These are phyloP conservation scores for Termitomyces bulborhizus DNA, from an alignment of 768 basidiomycete species.

Conservation along the genomic window DNA sequence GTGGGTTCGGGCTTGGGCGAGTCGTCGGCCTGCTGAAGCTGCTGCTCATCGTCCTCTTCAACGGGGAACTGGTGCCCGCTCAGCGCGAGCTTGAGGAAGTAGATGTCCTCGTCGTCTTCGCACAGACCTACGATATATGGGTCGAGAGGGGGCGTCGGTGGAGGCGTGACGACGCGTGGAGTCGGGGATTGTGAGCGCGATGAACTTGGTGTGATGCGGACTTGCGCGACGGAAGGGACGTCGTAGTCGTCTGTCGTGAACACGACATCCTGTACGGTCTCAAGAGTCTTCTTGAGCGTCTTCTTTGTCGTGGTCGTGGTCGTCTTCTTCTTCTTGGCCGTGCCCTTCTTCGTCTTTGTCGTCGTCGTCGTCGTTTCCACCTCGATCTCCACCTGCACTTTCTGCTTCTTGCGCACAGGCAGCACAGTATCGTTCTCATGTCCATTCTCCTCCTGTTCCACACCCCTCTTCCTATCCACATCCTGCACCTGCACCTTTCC, in stretches of 20 bases:
- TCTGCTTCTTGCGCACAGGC: slow-evolving; percentile 41
- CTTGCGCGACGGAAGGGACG: slow-evolving; percentile 41
- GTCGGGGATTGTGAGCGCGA: slow-evolving; percentile 45
- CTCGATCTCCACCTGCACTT: slow-evolving; percentile 21
- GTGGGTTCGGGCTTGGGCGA: neutral
- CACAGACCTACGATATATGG: slow-evolving; percentile 53
- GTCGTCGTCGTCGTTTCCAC: slow-evolving; percentile 20
- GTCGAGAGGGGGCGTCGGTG: slow-evolving; percentile 47
- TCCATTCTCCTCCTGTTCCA: slow-evolving; percentile 40
- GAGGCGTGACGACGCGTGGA: slow-evolving; percentile 26
- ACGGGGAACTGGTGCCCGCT: slow-evolving; percentile 28
- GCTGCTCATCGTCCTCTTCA: slow-evolving; percentile 15
- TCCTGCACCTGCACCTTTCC: slow-evolving; percentile 20
- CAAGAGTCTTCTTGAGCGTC: slow-evolving; percentile 23
- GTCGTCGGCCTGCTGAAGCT: neutral
- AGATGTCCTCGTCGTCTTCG: slow-evolving; percentile 87
- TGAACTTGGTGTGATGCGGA: slow-evolving; percentile 39
- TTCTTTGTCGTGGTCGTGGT: slow-evolving; percentile 33
- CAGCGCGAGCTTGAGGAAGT: slow-evolving; percentile 63
- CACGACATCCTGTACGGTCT: slow-evolving; percentile 42
- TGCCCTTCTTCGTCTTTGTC: slow-evolving; percentile 25
- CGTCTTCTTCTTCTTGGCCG: slow-evolving; percentile 31
- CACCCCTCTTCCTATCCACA: slow-evolving; percentile 46
- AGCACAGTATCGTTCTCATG: slow-evolving; percentile 27
- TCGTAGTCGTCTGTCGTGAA: slow-evolving; percentile 46